Conservation (phyloP, 2,329 filamentous ascomycete species). For the Fusarium bactridioides region DNA sequence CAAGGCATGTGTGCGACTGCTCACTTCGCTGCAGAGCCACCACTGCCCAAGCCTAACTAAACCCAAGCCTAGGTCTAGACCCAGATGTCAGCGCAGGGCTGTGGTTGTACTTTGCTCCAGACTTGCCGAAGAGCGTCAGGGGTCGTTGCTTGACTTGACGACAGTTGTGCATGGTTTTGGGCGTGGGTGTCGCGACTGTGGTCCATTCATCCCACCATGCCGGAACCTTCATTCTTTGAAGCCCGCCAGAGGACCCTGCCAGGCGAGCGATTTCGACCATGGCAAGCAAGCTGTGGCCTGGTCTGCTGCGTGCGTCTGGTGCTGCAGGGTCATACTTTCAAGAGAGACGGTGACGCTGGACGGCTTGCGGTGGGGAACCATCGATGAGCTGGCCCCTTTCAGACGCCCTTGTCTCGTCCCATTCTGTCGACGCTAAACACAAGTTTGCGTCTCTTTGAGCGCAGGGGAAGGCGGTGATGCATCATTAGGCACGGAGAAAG, state of each 20-base stretch:
- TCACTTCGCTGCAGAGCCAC: slow-evolving; percentile 38
- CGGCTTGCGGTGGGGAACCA: slow-evolving; percentile 40
- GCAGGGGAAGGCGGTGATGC: slow-evolving; percentile 41
- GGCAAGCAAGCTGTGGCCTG: slow-evolving; percentile 9
- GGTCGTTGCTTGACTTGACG: slow-evolving; percentile 33
- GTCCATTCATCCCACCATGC: slow-evolving; percentile 31
- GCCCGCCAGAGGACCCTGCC: slow-evolving; percentile 30
- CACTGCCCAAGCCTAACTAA: slow-evolving; percentile 23
- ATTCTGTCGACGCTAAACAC: slow-evolving; percentile 39
- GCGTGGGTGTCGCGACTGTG: slow-evolving; percentile 19
- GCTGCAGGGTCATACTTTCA: slow-evolving; percentile 36
- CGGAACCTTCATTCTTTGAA: slow-evolving; percentile 16
- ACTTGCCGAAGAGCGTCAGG: slow-evolving; percentile 34
- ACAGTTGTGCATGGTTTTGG: slow-evolving; percentile 26
- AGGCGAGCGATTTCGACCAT: slow-evolving; percentile 14
- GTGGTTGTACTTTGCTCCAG: slow-evolving; percentile 36
- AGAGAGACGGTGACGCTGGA: slow-evolving; percentile 43
- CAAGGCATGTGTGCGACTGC: slow-evolving; percentile 23
- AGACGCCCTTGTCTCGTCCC: slow-evolving; percentile 42
- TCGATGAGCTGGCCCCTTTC: slow-evolving; percentile 43
- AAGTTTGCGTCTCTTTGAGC: slow-evolving; percentile 35
- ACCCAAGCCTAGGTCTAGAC: slow-evolving; percentile 19
- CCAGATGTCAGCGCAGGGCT: slow-evolving; percentile 38
- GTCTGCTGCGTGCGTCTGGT: slow-evolving; percentile 24
- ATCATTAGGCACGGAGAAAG: slow-evolving; percentile 40